Base-by-base conservation (phyloP, 805 yeast genomes). In the Candida lessepsii region DNA sequence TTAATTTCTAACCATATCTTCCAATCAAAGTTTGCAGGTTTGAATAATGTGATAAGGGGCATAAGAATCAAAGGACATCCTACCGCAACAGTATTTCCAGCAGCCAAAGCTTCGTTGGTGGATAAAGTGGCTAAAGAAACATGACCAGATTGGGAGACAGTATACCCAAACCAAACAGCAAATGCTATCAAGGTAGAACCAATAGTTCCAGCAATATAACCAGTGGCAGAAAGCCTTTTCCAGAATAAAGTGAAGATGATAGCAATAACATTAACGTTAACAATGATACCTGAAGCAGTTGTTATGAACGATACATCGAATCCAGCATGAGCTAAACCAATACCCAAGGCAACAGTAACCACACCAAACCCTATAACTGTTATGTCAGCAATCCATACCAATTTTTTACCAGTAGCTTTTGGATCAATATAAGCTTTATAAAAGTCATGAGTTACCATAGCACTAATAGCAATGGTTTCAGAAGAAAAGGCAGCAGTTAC, bases 401-500 rank as follows among this genome's bases (percentile, higher is more conserved):
- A 54, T 42, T 52, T 46, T n/a, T 47, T 45, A n/a, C 59, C 58
- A 2, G 54, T 45, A 11, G 61, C 59, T 17, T 46, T 34, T 9
- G 54, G 53, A 18, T 51, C 50, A 18, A 56, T 26, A 44, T 56
- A 58, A 19, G 51, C 52, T 43, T 56, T 57, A 41, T 54, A 58
- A 19, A 57, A 37, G 38, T 57, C 61, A 35, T 56, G 56, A 4
- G 60, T 51, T 1, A 54, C 35, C 42, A 68, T 53, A 3, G 73
- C 62, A 1, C 70, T 59, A 3, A 67, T 50, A 9, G 72, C 71
- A 46, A 69, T 66, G 38, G 68, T 48, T 44, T 67, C 74, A 31
- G 70, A 70, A 16, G 70, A 61, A 36, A 64, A 57, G 1, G 74
- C 64, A 3, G 72, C 63, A 8, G 71, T 66, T 2, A 66, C 72